Evolutionary conservation across 2,329 filamentous ascomycete genomes (phyloP).

Genomic region (Clonostachys chloroleuca): DNA sequence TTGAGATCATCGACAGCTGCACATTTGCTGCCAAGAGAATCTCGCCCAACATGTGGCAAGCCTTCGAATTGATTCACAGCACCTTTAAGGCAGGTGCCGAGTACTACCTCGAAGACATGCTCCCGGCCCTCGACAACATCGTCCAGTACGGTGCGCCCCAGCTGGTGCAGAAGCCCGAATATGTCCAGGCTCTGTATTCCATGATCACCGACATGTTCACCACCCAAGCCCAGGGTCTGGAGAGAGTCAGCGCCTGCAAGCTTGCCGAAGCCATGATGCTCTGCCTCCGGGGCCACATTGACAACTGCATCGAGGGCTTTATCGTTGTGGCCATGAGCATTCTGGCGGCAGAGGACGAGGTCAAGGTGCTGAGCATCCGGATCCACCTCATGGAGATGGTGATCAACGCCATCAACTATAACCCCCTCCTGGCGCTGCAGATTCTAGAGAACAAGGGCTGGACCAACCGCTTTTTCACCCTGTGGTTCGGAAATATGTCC

Average conservation of each 20-base stretch:
- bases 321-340: conserved; percentile 85
- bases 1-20: conserved; percentile 99
- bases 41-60: conserved; percentile 96
- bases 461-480: conserved; percentile 98
- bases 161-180: conserved; percentile 77
- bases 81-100: conserved; percentile 97
- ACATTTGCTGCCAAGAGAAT: conserved; percentile 97
- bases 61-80: conserved; percentile 92
- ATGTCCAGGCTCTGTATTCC: conserved; percentile 81
- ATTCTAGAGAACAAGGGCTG: conserved; percentile 87
- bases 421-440: conserved; percentile 77
- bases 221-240: conserved; percentile 88
- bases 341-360: conserved; percentile 62
- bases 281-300: conserved; percentile 82
- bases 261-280: conserved; percentile 96
- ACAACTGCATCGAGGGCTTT: conserved; percentile 85
- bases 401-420: conserved; percentile 98
- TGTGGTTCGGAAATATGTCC: conserved; percentile 97
- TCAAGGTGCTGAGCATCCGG: conserved; percentile 88
- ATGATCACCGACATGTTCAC: conserved; percentile 96
- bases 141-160: conserved; percentile 85
- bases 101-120: conserved; percentile 97
- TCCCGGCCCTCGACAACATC: conserved; percentile 96
- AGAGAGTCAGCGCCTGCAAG: conserved; percentile 96
- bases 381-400: conserved; percentile 99